phyloP scores from a whole-genome alignment of 371 early-diverging fungal species.

The Rhizopus sp. region DNA sequence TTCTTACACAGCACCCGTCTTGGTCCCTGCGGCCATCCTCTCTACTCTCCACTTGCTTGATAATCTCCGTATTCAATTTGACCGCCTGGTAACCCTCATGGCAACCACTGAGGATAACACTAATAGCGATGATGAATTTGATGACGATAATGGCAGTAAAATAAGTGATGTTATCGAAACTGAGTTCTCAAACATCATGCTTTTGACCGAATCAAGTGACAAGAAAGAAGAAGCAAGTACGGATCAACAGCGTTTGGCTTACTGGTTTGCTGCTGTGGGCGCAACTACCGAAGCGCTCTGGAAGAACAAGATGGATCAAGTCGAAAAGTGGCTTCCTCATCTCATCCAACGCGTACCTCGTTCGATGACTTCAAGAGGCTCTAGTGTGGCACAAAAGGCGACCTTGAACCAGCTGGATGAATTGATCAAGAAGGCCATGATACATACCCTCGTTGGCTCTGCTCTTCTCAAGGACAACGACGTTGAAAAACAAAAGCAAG shows the following conservation, averaged over 20 bases:
- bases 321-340: slow-evolving; percentile 21
- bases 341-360: slow-evolving; percentile 34
- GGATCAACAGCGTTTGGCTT: slow-evolving; percentile 29
- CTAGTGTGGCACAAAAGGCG: slow-evolving; percentile 18
- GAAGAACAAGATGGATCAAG: slow-evolving; percentile 24
- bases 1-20: slow-evolving; percentile 35
- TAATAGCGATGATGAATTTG: neutral
- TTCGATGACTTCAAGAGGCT: slow-evolving; percentile 18
- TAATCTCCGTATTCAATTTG: slow-evolving; percentile 28
- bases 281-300: slow-evolving; percentile 37
- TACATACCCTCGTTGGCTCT: slow-evolving; percentile 34
- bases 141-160: neutral
- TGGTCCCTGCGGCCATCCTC: slow-evolving; percentile 38
- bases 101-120: neutral
- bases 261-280: slow-evolving; percentile 43
- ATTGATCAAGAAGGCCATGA: slow-evolving; percentile 26
- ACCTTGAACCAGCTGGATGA: slow-evolving; percentile 29
- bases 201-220: slow-evolving; percentile 11
- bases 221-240: slow-evolving; percentile 9
- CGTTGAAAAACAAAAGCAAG: slow-evolving; percentile 24
- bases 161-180: neutral
- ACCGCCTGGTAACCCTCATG: slow-evolving; percentile 19
- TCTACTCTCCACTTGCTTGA: slow-evolving; percentile 37
- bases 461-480: slow-evolving; percentile 20
- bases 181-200: slow-evolving; percentile 14